phyloP scores from a whole-genome alignment of 306 rosid species.

The Gastrolobium villosum region DNA sequence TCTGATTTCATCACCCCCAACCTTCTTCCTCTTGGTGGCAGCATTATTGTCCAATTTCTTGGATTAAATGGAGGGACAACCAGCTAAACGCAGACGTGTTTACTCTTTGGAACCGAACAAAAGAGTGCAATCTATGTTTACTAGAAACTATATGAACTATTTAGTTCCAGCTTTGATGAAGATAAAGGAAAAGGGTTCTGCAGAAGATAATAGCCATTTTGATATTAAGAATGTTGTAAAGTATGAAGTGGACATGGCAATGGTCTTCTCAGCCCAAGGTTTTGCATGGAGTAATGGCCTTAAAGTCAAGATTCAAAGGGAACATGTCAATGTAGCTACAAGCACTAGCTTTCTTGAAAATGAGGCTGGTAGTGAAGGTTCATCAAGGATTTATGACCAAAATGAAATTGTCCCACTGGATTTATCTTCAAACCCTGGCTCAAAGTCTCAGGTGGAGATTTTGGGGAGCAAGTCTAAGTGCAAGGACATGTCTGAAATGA shows the following conservation, averaged over 20 bases:
- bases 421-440: constrained; percentile 42
- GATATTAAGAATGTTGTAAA: constrained; percentile 51
- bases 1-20: background rate
- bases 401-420: constrained; percentile 15
- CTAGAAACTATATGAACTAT: constrained; percentile 61
- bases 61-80: constrained; percentile 53
- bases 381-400: constrained; percentile 17
- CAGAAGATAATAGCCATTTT: constrained; percentile 10
- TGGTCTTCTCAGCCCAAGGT: constrained; percentile 66
- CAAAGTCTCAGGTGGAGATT: background rate
- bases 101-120: constrained; percentile 61
- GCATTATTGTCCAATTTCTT: constrained; percentile 23
- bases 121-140: constrained; percentile 50
- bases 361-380: background rate
- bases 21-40: constrained; percentile 4
- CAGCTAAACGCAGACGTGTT: constrained; percentile 59
- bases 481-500: constrained; percentile 12
- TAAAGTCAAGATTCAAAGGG: constrained; percentile 58
- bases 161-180: constrained; percentile 65
- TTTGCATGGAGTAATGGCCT: constrained; percentile 77
- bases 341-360: constrained; percentile 10
- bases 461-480: background rate
- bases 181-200: constrained; percentile 48
- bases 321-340: constrained; percentile 24
- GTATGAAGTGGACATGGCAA: constrained; percentile 78